These are phyloP conservation scores for Clavaria fumosa DNA, from an alignment of 768 basidiomycete species.

Conservation along the genomic window DNA sequence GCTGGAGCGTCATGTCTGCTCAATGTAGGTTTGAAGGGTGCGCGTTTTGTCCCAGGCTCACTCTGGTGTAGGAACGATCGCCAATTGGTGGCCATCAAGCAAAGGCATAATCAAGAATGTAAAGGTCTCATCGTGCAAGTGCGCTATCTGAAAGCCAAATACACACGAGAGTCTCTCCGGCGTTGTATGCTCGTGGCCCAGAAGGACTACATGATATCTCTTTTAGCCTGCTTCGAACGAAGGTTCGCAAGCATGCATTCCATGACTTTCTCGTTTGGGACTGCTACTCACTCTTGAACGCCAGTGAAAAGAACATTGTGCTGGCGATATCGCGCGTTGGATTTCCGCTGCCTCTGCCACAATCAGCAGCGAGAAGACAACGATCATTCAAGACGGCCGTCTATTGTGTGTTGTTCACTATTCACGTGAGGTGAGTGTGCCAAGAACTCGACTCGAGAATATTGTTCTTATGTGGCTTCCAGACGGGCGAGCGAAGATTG, in stretches of 20 bases:
- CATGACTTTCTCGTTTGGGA: conserved; percentile 2
- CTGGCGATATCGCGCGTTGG: conserved; percentile 66
- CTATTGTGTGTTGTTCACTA: conserved; percentile 46
- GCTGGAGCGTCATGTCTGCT: conserved; percentile 41
- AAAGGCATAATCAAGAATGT: conserved; percentile 72
- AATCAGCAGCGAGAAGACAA: conserved; percentile 23
- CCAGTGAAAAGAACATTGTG: conserved; percentile 54
- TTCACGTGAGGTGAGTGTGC: conserved; percentile 41
- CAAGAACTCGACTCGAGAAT: not conserved
- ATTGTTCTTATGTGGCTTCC: conserved; percentile 2
- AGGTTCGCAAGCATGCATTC: conserved; percentile 31
- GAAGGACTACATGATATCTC: conserved; percentile 70
- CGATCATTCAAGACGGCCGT: conserved; percentile 43
- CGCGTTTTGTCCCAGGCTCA: conserved; percentile 3
- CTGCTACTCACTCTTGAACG: conserved; percentile 6
- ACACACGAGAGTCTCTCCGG: conserved; percentile 70
- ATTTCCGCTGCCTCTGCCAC: conserved; percentile 32
- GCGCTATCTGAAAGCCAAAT: conserved; percentile 83
- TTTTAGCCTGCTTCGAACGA: conserved; percentile 56
- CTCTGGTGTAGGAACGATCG: conserved; percentile 29
- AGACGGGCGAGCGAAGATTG: conserved; percentile 51
- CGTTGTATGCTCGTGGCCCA: conserved; percentile 68
- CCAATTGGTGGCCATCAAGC: conserved; percentile 38
- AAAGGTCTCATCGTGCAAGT: conserved; percentile 87
- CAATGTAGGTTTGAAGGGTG: conserved; percentile 28